A percentile compares a stretch with the other conserved stretches of the same genome.
phyloP scores from a whole-genome alignment of 2,329 filamentous ascomycete genomes.

The Fusarium tricinctum region DNA sequence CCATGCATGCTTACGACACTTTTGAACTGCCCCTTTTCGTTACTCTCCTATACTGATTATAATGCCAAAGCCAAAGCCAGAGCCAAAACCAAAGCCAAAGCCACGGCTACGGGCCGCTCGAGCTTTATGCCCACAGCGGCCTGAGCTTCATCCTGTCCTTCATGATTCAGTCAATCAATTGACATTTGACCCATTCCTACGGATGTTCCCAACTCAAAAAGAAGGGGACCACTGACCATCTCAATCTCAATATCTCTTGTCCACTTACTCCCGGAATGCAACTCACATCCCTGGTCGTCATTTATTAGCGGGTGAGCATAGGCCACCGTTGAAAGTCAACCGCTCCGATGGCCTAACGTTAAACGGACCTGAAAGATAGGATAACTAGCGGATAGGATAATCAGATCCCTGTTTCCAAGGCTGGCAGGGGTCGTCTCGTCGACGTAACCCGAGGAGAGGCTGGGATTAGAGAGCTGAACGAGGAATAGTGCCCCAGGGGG shows the following conservation, averaged over 20 bases:
- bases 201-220: neutral
- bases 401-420: constrained; percentile 34
- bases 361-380: constrained; percentile 29
- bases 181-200: constrained; percentile 9
- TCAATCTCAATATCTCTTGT: constrained; percentile 26
- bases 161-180: neutral
- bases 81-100: constrained; percentile 5
- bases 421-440: constrained; percentile 39
- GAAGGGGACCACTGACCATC: constrained; percentile 12
- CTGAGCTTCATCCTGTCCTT: constrained; percentile 33
- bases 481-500: constrained; percentile 39
- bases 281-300: constrained; percentile 40
- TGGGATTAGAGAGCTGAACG: constrained; percentile 29
- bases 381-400: neutral
- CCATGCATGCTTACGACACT: too few species aligned
- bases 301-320: constrained; percentile 38
- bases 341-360: constrained; percentile 31
- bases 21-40: constrained; percentile 7
- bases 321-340: constrained; percentile 45
- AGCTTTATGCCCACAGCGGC: constrained; percentile 26
- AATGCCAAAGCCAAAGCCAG: neutral
- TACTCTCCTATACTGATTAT: constrained; percentile 5
- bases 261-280: constrained; percentile 24
- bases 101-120: constrained; percentile 27
- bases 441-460: constrained; percentile 40